Conservation (phyloP, 192 early-diverging fungal genomes). For the Borealophlyctis nickersoniae region DNA sequence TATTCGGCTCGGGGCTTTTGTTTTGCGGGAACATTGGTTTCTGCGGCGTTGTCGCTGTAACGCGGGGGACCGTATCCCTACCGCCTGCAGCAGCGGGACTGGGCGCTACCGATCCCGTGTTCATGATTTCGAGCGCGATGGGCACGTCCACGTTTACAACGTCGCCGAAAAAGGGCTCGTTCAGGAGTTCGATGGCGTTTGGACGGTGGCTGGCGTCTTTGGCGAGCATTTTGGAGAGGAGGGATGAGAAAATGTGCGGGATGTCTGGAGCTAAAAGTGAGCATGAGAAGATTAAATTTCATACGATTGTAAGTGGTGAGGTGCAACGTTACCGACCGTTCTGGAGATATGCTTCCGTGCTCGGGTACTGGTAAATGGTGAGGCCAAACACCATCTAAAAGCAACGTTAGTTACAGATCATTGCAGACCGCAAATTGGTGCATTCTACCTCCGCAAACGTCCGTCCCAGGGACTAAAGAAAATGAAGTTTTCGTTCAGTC, state of each 20-base stretch:
- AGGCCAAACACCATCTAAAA: constrained; percentile 33
- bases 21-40: no score
- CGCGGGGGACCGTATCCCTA: constrained; percentile 28
- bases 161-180: constrained; percentile 65
- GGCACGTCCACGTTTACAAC: constrained; percentile 27
- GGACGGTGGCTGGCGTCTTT: constrained; percentile 68
- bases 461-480: constrained; percentile 28
- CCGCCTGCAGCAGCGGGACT: constrained; percentile 45
- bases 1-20: constrained; percentile 11
- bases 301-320: no score
- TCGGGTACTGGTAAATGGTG: constrained; percentile 12
- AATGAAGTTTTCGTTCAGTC: no score
- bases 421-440: not conserved
- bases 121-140: constrained; percentile 33
- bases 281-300: no score
- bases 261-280: constrained; percentile 25
- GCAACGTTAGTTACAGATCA: not conserved
- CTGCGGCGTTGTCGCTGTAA: not conserved
- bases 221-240: constrained; percentile 61
- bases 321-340: constrained; percentile 8
- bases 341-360: not conserved
- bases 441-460: constrained; percentile 29
- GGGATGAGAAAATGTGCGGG: constrained; percentile 43
- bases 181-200: constrained; percentile 71
- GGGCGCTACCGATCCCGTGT: constrained; percentile 25